These are phyloP conservation scores for Eucalyptus dawsonii DNA, from an alignment of 345 rosid genomes.

Conservation along the genomic window DNA sequence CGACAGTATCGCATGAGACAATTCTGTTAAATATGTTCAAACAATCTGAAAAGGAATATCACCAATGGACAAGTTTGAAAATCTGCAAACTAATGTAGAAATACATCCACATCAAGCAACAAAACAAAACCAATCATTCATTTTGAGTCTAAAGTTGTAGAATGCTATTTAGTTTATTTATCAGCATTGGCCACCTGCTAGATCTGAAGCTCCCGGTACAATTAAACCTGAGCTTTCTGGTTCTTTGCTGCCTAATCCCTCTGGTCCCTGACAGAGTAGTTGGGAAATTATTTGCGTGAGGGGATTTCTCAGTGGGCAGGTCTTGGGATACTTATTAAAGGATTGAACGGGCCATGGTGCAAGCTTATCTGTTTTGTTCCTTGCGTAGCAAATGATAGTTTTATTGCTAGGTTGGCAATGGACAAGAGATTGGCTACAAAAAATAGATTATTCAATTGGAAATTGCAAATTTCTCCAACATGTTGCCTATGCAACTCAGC, in stretches of 20 bases:
- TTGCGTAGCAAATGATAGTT: background rate
- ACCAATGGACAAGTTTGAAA: background rate
- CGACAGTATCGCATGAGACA: background rate
- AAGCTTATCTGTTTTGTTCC: background rate
- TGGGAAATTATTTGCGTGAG: background rate
- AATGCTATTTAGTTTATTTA: background rate
- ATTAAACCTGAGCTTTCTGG: background rate
- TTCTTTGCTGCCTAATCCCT: background rate
- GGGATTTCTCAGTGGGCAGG: background rate
- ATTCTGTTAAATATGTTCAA: background rate
- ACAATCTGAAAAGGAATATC: background rate
- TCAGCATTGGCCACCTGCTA: background rate
- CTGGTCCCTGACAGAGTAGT: background rate
- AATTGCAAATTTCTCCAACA: background rate
- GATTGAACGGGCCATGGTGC: background rate
- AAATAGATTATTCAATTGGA: background rate
- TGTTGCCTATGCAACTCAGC: background rate
- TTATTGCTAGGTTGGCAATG: background rate
- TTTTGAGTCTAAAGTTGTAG: background rate
- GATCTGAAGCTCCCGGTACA: background rate
- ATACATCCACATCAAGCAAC: background rate
- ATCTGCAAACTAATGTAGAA: background rate
- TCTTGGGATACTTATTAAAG: background rate
- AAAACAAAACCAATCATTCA: background rate
- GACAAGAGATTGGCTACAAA: background rate